Percentiles rank a stretch among this genome's conserved stretches.
Evolutionary conservation across 108 stramenopile genomes (phyloP).

Genomic region (Bacterosira constricta): DNA sequence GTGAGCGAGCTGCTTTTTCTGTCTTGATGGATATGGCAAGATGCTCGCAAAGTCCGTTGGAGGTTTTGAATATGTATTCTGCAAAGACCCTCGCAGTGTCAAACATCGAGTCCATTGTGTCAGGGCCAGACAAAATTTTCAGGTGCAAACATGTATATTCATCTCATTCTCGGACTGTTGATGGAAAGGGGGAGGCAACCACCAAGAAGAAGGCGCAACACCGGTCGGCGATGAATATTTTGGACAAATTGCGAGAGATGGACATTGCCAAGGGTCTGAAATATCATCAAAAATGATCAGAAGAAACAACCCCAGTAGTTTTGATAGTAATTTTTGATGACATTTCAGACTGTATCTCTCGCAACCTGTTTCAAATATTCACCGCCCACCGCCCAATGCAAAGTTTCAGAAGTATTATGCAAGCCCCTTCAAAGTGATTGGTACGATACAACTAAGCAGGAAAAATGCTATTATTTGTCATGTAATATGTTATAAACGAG

Average conservation of each 20-base stretch:
- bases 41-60: slow-evolving; percentile 29
- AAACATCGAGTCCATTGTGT: slow-evolving; percentile 11
- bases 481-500: no score
- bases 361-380: no score
- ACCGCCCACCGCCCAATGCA: no score
- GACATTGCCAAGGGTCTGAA: not conserved
- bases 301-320: no score
- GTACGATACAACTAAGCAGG: no score
- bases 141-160: slow-evolving; percentile 17
- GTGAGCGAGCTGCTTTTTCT: slow-evolving; percentile 26
- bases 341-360: no score
- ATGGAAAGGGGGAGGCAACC: slow-evolving; percentile 17
- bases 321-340: no score
- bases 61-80: slow-evolving; percentile 33
- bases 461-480: no score
- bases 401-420: no score
- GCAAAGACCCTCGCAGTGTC: slow-evolving; percentile 38
- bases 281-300: no score
- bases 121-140: slow-evolving; percentile 16
- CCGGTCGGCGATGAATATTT: slow-evolving; percentile 20
- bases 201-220: slow-evolving; percentile 36
- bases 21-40: slow-evolving; percentile 14
- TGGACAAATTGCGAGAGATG: slow-evolving; percentile 20
- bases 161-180: slow-evolving; percentile 3
- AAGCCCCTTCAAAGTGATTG: no score